Percentiles rank a stretch among this genome's conserved stretches.
Evolutionary conservation across 257 asterid genomes (phyloP).

Genomic region (Galeopsis tetrahit): DNA sequence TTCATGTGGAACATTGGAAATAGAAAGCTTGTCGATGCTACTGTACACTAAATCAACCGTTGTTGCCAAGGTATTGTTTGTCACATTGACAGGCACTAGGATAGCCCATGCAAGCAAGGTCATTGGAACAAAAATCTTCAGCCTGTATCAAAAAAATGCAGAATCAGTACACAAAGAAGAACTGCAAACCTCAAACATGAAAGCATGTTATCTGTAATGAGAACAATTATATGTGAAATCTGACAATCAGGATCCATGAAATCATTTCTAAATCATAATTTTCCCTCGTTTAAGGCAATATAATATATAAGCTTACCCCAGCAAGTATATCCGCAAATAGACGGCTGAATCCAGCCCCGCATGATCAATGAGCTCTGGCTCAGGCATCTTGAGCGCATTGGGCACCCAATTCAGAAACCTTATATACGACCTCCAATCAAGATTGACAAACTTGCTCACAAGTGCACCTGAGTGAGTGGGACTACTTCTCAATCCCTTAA

Average conservation of each 20-base stretch:
- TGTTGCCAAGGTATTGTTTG: constrained; percentile 72
- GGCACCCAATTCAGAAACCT: constrained; percentile 93
- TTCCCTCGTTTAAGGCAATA: constrained; percentile 5
- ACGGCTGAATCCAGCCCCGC: constrained; percentile 97
- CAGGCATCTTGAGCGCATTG: constrained; percentile 91
- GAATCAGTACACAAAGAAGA: constrained; percentile 29
- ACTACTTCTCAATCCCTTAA: constrained; percentile 77
- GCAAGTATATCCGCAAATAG: constrained; percentile 87
- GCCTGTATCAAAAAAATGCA: constrained; percentile 51
- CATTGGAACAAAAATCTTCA: constrained; percentile 88
- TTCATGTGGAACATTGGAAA: constrained; percentile 79
- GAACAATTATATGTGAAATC: constrained; percentile 14
- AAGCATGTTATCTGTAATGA: constrained; percentile 6
- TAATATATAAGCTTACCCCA: constrained; percentile 59
- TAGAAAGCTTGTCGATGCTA: constrained; percentile 85
- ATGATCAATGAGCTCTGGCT: constrained; percentile 88
- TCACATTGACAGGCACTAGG: constrained; percentile 96
- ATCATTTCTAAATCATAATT: constrained; percentile 3
- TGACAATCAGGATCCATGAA: background rate
- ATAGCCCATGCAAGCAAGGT: constrained; percentile 76
- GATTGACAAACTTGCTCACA: constrained; percentile 73
- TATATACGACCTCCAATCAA: constrained; percentile 77
- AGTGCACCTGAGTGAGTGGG: constrained; percentile 72
- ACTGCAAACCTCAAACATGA: background rate
- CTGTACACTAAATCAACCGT: constrained; percentile 50